Evolutionary conservation across 1,284 basidiomycete genomes (phyloP).

Genomic region (Heliocybe sulcata): DNA sequence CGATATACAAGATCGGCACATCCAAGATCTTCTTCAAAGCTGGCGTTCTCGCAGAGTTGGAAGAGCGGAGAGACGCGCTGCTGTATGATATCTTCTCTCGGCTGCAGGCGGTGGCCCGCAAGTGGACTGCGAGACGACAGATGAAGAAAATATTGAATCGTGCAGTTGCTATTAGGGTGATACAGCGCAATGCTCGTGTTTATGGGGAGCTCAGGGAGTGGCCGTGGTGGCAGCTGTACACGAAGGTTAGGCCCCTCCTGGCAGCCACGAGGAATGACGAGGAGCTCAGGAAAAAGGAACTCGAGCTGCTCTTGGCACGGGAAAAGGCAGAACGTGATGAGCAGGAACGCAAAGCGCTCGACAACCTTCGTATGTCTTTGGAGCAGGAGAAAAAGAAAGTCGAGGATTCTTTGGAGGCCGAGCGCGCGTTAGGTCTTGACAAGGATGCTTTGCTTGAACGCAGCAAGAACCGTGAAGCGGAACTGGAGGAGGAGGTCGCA

Average conservation of each 20-base stretch:
- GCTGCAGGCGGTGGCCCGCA: slow-evolving; percentile 82
- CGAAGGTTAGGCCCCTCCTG: slow-evolving; percentile 89
- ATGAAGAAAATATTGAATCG: slow-evolving; percentile 96
- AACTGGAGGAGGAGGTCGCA: slow-evolving; percentile 81
- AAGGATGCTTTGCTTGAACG: slow-evolving; percentile 84
- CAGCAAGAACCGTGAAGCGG: slow-evolving; percentile 78
- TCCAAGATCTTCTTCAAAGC: slow-evolving; percentile 99
- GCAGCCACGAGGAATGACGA: slow-evolving; percentile 92
- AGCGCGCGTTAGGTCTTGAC: slow-evolving; percentile 75
- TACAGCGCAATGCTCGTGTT: slow-evolving; percentile 90
- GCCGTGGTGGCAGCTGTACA: slow-evolving; percentile 99
- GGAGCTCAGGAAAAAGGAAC: slow-evolving; percentile 84
- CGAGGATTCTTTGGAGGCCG: slow-evolving; percentile 77
- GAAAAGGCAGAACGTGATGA: slow-evolving; percentile 85
- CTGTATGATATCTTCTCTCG: slow-evolving; percentile 88
- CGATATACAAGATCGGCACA: slow-evolving; percentile 86
- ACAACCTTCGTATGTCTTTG: slow-evolving; percentile 72
- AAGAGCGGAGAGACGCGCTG: slow-evolving; percentile 85
- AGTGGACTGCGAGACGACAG: slow-evolving; percentile 82
- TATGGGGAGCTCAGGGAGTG: slow-evolving; percentile 89
- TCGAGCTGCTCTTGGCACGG: slow-evolving; percentile 76
- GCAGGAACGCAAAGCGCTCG: slow-evolving; percentile 71
- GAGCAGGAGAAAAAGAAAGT: slow-evolving; percentile 80
- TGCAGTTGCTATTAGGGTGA: slow-evolving; percentile 85
- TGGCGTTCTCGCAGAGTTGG: slow-evolving; percentile 95